A percentile compares a stretch with the other conserved stretches of the same genome.
Evolutionary conservation across 768 basidiomycete genomes (phyloP).

Genomic region (Russula lepida): DNA sequence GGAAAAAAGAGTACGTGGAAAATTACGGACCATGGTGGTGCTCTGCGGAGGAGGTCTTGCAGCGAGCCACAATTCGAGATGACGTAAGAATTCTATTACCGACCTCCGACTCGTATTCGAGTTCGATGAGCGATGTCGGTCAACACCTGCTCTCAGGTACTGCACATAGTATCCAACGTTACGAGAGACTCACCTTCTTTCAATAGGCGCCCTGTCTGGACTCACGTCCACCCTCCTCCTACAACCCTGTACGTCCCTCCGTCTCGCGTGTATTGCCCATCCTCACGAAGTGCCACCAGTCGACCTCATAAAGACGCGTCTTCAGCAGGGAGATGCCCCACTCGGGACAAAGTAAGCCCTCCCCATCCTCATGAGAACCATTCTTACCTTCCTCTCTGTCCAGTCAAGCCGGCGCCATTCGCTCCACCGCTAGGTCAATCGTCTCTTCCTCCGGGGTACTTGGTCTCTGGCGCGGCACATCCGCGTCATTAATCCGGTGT

Average conservation of each 20-base stretch:
- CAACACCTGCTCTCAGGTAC: slow-evolving; percentile 59
- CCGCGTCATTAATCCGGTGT: slow-evolving; percentile 67
- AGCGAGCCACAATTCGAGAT: no score
- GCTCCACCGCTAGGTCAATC: slow-evolving; percentile 48
- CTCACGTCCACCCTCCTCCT: slow-evolving; percentile 65
- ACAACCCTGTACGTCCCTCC: slow-evolving; percentile 42
- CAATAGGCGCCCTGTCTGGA: slow-evolving; percentile 66
- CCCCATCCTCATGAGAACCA: slow-evolving; percentile 15
- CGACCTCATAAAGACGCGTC: slow-evolving; percentile 85
- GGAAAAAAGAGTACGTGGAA: not conserved
- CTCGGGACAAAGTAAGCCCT: slow-evolving; percentile 30
- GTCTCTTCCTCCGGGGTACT: slow-evolving; percentile 50
- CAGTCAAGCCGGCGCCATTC: slow-evolving; percentile 36
- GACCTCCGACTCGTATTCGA: no score
- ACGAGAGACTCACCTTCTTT: not conserved
- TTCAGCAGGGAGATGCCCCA: slow-evolving; percentile 69
- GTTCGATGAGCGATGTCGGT: slow-evolving; percentile 64
- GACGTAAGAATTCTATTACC: not conserved
- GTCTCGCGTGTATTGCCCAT: not conserved
- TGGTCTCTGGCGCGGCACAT: slow-evolving; percentile 87
- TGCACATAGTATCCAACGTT: not conserved
- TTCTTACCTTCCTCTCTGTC: not conserved
- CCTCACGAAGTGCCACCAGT: slow-evolving; percentile 36
- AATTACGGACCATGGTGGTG: not conserved
- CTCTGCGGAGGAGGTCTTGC: no score